Base-by-base conservation (phyloP, 2,329 filamentous ascomycete genomes). In the Claviceps pusilla region DNA sequence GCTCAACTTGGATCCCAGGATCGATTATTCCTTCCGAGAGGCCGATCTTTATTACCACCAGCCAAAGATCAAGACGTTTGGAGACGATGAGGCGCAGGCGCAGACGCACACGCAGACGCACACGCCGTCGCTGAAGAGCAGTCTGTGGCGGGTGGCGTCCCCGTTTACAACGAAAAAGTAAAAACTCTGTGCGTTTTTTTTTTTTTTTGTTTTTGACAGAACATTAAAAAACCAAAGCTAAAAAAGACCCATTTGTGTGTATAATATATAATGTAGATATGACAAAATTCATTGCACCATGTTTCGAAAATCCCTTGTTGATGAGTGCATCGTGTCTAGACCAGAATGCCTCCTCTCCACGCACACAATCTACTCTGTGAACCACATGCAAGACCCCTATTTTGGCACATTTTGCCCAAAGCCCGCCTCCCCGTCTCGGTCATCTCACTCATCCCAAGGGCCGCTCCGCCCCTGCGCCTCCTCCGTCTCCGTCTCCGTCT, bases 21-120 rank as follows among this genome's bases (percentile, higher is more conserved):
- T 62, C 7, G 68, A 70, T 52, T 70, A 70, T 45, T 68, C 67
- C 0, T 65, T 70, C 24, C 63, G 68, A 11, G 68, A 70, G 53
- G 62, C 64, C 0, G 68, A 70, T 48, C 56, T 68, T 10, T 69
- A 66, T 48, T 70, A 69, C 48, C 19, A 47, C 4, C 51, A 52
- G 31, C 51, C 51, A 7, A 47, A 35, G 31, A 48, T n/a, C 11
- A 52, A 52, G 43, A 24, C 29, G 3, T 52, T 52, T 48, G 51
- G 51, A 11, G 43, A 52, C 7, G 49, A 31, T 2, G 24, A 51
- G 49, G 24, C 12, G 12, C 24, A 51, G 42, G 37, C 41, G 14
- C 31, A 33, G 31, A 33, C 31, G 31, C 31, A 51, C 28, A 16
- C 9, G 7, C 24, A 43, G n/a, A 37, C 41, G 7, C 37, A 51